A percentile compares a stretch with the other conserved stretches of the same genome.
Evolutionary conservation across 306 rosid genomes (phyloP).

Genomic region (Ormosia semicastrata): DNA sequence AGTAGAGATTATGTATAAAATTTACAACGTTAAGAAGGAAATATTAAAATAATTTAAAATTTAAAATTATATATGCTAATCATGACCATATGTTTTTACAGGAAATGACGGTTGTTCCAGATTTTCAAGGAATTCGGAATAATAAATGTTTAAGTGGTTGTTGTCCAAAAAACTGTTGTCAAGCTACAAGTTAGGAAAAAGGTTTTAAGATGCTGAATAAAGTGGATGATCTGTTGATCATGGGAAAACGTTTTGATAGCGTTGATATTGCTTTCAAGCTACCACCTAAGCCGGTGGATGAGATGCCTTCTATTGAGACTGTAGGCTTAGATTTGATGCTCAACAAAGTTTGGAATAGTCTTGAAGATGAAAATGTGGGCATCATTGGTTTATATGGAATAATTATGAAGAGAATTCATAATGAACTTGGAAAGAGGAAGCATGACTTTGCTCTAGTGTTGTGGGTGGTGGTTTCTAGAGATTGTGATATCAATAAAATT

Average conservation of each 20-base stretch:
- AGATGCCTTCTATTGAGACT: not conserved
- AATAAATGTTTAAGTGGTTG: not conserved
- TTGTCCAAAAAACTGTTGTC: not conserved
- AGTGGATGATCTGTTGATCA: not conserved
- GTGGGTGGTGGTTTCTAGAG: constrained; percentile 29
- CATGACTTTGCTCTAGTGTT: not conserved
- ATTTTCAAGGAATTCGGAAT: not conserved
- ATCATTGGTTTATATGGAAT: constrained; percentile 28
- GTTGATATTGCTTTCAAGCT: not conserved
- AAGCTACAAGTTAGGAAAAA: not conserved
- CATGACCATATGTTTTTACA: not conserved
- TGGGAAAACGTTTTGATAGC: not conserved
- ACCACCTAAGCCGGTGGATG: not conserved
- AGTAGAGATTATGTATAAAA: too few species aligned
- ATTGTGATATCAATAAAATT: not conserved
- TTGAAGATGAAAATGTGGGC: not conserved
- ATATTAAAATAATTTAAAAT: too few species aligned
- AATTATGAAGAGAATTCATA: not conserved
- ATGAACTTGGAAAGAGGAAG: not conserved
- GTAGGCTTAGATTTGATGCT: not conserved
- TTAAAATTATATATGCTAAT: too few species aligned
- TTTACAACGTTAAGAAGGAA: too few species aligned
- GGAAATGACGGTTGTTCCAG: not conserved
- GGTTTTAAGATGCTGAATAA: not conserved
- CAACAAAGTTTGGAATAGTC: not conserved